Evolutionary conservation across 331 rosid genomes (phyloP), one percentile per base, ranked within the genome.

Genomic region (Quercus phellos): DNA sequence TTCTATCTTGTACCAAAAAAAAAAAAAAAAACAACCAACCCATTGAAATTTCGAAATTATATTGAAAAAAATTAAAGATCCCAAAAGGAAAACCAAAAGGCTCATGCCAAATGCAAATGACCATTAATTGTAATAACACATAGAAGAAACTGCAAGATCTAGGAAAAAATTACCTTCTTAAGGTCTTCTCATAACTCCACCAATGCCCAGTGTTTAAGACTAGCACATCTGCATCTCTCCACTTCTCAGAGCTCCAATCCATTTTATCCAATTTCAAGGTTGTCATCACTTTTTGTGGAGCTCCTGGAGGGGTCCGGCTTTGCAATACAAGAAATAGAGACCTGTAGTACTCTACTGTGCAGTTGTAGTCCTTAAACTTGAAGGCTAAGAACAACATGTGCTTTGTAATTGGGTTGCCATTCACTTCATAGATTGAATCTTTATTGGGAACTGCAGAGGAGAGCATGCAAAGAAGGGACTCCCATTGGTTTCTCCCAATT

Each of bases 401-500:
- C 90, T 94, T 94, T 56, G 98, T 90, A 22, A 94, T 92, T 35
- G 98, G 98, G 29, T 29, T 92, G 10, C 96, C 98, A 70, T 92
- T 90, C 68, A 94, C 93, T 92, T 92, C 98, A 74, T 92, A 92
- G 81, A 94, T 92, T 72, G 93, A 90, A 35, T 87, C 87, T 87
- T 94, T 86, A 34, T 90, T 68, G 19, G 89, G 64, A 70, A 90
- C 85, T 70, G 42, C 97, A 63, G 97, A 89, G 66, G 98, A 88
- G n/a, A 94, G 93, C 94, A 94, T 79, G 90, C 98, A 94, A 27
- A 94, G 79, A 74, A 94, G 84, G 56, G 98, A 94, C 72, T 94
- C 98, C 98, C 98, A 94, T 82, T 94, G 98, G 80, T 94, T 94
- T 87, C 98, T 86, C 60, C 98, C 98, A 8, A 94, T 94, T 35